Evolutionary conservation across 2,329 filamentous ascomycete species (phyloP).

Genomic region (Sclerotinia subarctica): DNA sequence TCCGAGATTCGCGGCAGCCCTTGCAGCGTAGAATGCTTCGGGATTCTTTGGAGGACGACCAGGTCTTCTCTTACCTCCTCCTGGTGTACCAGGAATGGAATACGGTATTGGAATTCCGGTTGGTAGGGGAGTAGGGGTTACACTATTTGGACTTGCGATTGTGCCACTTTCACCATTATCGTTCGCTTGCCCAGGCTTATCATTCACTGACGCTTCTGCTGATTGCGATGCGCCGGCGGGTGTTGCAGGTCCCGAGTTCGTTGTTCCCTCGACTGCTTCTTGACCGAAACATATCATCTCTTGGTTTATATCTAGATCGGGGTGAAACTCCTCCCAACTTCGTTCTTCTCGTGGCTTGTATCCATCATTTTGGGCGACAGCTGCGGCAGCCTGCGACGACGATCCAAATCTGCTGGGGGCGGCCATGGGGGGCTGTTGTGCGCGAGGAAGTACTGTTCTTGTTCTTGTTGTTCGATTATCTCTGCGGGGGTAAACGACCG

Average conservation of each 20-base stretch:
- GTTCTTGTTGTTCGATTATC: slow-evolving; percentile 56
- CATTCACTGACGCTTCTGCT: slow-evolving; percentile 43
- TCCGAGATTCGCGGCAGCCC: slow-evolving; percentile 41
- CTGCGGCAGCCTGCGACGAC: slow-evolving; percentile 70
- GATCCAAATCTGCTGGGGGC: slow-evolving; percentile 31
- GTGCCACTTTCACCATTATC: slow-evolving; percentile 29
- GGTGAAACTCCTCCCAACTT: slow-evolving; percentile 97
- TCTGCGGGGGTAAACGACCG: slow-evolving; percentile 47
- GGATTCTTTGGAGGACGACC: slow-evolving; percentile 63
- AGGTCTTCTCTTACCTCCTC: slow-evolving; percentile 53
- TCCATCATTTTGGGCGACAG: slow-evolving; percentile 86
- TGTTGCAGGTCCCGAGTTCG: slow-evolving; percentile 46
- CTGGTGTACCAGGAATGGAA: slow-evolving; percentile 40
- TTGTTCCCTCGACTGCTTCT: slow-evolving; percentile 78
- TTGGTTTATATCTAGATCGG: slow-evolving; percentile 84
- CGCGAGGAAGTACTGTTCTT: slow-evolving; percentile 49
- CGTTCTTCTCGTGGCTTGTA: slow-evolving; percentile 97
- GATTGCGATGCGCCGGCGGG: slow-evolving; percentile 40
- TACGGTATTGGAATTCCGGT: slow-evolving; percentile 28
- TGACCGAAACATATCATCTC: slow-evolving; percentile 75
- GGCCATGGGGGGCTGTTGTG: slow-evolving; percentile 48
- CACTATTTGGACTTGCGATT: slow-evolving; percentile 32
- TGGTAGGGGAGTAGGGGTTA: slow-evolving; percentile 28
- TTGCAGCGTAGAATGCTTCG: slow-evolving; percentile 54
- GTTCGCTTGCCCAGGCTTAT: slow-evolving; percentile 35